Evolutionary conservation across 2,329 filamentous ascomycete genomes (phyloP).

Genomic region (Calonectria pseudoturangicola): DNA sequence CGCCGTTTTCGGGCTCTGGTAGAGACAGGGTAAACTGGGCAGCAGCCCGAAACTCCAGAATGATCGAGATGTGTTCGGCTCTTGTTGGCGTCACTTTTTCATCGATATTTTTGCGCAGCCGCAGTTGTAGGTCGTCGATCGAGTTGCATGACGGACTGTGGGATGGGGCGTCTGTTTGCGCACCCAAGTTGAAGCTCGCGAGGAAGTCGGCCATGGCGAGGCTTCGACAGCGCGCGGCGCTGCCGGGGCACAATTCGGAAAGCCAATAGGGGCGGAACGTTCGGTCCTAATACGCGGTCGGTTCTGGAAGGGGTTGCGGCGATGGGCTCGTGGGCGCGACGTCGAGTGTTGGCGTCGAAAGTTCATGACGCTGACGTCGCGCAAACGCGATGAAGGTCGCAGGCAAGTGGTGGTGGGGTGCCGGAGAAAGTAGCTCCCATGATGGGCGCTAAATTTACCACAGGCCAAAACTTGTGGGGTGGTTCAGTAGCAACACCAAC

Average conservation of each 20-base stretch:
- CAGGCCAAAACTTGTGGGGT: conserved; percentile 4
- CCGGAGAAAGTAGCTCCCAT: background rate
- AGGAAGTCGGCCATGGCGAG: conserved; percentile 62
- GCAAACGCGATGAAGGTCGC: conserved; percentile 44
- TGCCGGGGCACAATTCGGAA: conserved; percentile 32
- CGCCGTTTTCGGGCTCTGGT: conserved; percentile 61
- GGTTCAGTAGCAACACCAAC: background rate
- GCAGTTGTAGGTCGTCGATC: conserved; percentile 67
- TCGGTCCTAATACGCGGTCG: conserved; percentile 42
- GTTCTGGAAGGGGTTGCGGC: conserved; percentile 46
- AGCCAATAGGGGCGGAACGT: conserved; percentile 46
- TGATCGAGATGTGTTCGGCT: conserved; percentile 69
- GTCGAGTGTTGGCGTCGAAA: conserved; percentile 28
- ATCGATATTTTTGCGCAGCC: conserved; percentile 64
- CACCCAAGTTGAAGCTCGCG: conserved; percentile 59
- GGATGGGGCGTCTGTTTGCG: conserved; percentile 47
- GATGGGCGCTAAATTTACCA: background rate
- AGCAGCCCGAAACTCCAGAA: conserved; percentile 67
- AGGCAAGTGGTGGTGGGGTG: conserved; percentile 17
- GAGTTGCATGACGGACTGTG: conserved; percentile 56
- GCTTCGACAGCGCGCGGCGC: conserved; percentile 26
- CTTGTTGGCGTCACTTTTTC: conserved; percentile 67
- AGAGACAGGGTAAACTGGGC: conserved; percentile 65
- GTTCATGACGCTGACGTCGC: conserved; percentile 33
- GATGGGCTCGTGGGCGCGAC: conserved; percentile 32